Percentiles rank a stretch among this genome's conserved stretches.
Conservation (phyloP, 1,139 yeast species). For the Pichia sp. region DNA sequence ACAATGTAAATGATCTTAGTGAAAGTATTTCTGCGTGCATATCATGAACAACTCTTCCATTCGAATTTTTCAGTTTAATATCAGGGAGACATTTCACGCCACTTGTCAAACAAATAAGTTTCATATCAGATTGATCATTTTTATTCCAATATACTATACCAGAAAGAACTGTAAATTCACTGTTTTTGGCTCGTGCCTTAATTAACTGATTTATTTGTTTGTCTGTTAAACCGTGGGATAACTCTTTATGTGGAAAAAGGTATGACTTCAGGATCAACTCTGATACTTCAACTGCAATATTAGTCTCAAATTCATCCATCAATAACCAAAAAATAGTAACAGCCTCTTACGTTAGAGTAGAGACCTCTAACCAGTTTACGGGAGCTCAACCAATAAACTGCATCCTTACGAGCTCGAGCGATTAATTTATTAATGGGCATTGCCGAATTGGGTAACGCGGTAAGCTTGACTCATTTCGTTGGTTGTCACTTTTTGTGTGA, state of each 20-base stretch:
- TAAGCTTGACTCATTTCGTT: constrained; percentile 15
- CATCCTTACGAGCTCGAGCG: too few species aligned
- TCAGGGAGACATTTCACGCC: constrained; percentile 81
- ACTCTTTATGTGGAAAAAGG: constrained; percentile 8
- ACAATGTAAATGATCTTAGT: constrained; percentile 58
- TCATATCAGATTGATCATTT: constrained; percentile 3
- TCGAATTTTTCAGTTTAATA: constrained; percentile 28
- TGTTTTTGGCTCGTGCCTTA: constrained; percentile 53
- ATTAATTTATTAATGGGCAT: too few species aligned
- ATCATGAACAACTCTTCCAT: constrained; percentile 71
- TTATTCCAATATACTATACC: constrained; percentile 44
- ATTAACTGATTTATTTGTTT: constrained; percentile 14
- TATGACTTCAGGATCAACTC: constrained; percentile 16
- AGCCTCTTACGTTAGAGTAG: not conserved
- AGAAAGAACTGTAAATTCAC: constrained; percentile 83
- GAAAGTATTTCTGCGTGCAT: constrained; percentile 83
- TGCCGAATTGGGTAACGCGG: constrained; percentile 17
- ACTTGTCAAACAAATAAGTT: constrained; percentile 43
- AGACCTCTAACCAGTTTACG: not conserved
- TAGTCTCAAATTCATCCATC: too few species aligned
- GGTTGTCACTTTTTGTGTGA: not conserved
- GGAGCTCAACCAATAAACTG: not conserved
- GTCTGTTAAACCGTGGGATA: constrained; percentile 5
- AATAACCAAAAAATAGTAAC: too few species aligned
- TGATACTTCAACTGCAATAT: constrained; percentile 17